Base-by-base conservation (phyloP, 495 filamentous ascomycete species). In the Elaphomyces granulatus region DNA sequence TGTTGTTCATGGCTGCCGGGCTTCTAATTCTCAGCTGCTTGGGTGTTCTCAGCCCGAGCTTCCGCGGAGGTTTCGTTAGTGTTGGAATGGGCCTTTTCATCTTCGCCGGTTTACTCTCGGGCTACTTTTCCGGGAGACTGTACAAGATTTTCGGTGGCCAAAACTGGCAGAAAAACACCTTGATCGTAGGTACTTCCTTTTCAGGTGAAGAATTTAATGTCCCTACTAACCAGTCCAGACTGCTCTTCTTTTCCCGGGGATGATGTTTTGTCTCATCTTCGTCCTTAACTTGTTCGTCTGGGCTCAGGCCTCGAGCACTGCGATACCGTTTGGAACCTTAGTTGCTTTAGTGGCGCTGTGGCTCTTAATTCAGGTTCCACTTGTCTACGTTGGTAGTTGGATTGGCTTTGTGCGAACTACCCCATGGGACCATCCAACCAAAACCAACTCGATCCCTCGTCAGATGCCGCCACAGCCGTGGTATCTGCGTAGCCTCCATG, bases 231-330 rank as follows among this genome's bases (percentile, higher is more conserved):
- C 8, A 30, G 42, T 36, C 4, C 44, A 67, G 57, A 94, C 87
- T 2, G 87, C 83, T 2, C 59, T 82, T 19, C 70, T 95, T 10
- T 81, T 94, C 54, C 87, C 87, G 0, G 87, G 87, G 3, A 64
- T 93, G 16, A 64, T 84, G 9, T 94, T 94, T 52, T 64, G 66
- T 15, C 68, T 84, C 14, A 63, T 93, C 38, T 86, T 95, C 54
- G 71, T 90, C 30, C 68, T 94, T 35, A 94, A 95, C 54, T 68
- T 95, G 20, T 93, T 94, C 52, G 83, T 94, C 44, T 95, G 87
- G 87, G 79, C 83, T 0, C 84, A 94, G 60, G 83, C 87, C 0
- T 92, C 83, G 17, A 86, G 79, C 54, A 93, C 84, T 2, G 87
- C 87, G 2, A 80, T 95, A 26, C 87, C 87, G 0, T 93, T 95